Base-by-base conservation (phyloP, 2,329 filamentous ascomycete genomes). In the Scytalidium sp. region DNA sequence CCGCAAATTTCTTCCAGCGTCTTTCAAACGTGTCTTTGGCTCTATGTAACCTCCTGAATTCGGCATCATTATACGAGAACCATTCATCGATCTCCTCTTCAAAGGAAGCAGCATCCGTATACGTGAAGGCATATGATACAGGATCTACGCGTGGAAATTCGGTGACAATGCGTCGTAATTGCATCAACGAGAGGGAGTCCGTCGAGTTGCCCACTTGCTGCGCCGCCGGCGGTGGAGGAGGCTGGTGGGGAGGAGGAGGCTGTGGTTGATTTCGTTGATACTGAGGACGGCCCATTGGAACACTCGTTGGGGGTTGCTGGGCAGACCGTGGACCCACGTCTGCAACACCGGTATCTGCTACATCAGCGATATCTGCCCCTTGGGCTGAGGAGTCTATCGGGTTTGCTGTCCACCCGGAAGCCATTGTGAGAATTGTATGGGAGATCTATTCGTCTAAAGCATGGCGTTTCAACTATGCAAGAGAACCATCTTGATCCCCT, bases 51-150 rank as follows among this genome's bases (percentile, higher is more conserved):
- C 92, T 85, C 43, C 86, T 79, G 71, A 89, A 88, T 65, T 97
- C 92, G 69, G 88, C 88, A 54, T 90, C 85, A 60, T 88, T 87
- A 70, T 97, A 97, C 47, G 87, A 84, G 69, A 99, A 99, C 94
- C 94, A 99, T 71, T 99, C 94, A 65, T 97, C 90, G 43, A 99
- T 78, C 73, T 99, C 94, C 56, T 94, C 90, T 17, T 88, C 83
- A 60, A 96, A 86, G 1, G 83, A 74, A 19, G 85, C 84, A 49
- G 80, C 79, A 67, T 93, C 88, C 21, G 80, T 74, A 70, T 93
- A 93, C 55, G 81, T 81, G 66, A 96, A 99, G 53, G 94, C 91
- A 74, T 99, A 99, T 10, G 84, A 83, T 41, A 79, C 75, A 45
- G 86, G 80, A 57, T 91, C 87, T 46, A 76, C 65, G 55, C 81